A percentile compares a stretch with the other conserved stretches of the same genome.
These are phyloP conservation scores for Aspergillus ochraceus DNA, from an alignment of 2,329 filamentous ascomycete species.

Conservation along the genomic window DNA sequence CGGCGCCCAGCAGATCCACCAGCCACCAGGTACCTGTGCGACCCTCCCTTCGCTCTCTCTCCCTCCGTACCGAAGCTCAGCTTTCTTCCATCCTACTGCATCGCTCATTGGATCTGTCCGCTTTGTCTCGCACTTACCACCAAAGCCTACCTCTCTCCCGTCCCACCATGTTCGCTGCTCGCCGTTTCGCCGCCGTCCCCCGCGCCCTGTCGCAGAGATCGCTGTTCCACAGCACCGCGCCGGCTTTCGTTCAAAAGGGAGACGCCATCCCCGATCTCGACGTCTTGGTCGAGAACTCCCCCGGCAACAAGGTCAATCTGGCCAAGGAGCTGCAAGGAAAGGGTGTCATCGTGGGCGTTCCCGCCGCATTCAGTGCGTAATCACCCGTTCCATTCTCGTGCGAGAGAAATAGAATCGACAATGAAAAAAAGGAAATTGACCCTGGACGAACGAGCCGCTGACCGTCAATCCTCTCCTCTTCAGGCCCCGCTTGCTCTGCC, in stretches of 20 bases:
- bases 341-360: slow-evolving; percentile 81
- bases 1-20: slow-evolving; percentile 1
- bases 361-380: slow-evolving; percentile 68
- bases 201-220: slow-evolving; percentile 32
- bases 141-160: background rate
- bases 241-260: slow-evolving; percentile 66
- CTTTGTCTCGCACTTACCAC: background rate
- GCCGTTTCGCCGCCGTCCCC: slow-evolving; percentile 36
- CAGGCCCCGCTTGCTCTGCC: slow-evolving; percentile 63
- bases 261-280: slow-evolving; percentile 76
- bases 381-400: background rate
- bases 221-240: slow-evolving; percentile 41
- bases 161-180: slow-evolving; percentile 39
- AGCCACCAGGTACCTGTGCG: background rate
- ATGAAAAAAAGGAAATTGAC: background rate
- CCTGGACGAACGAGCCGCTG: background rate
- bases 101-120: background rate
- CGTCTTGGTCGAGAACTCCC: slow-evolving; percentile 79
- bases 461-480: slow-evolving; percentile 2
- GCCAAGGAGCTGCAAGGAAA: slow-evolving; percentile 74
- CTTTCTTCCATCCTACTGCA: background rate
- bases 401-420: background rate
- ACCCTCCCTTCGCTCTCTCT: background rate
- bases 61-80: background rate
- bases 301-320: slow-evolving; percentile 87